A percentile compares a stretch with the other conserved stretches of the same genome.
Evolutionary conservation across 768 basidiomycete genomes (phyloP).

Genomic region (Hirschioporus abietinus): DNA sequence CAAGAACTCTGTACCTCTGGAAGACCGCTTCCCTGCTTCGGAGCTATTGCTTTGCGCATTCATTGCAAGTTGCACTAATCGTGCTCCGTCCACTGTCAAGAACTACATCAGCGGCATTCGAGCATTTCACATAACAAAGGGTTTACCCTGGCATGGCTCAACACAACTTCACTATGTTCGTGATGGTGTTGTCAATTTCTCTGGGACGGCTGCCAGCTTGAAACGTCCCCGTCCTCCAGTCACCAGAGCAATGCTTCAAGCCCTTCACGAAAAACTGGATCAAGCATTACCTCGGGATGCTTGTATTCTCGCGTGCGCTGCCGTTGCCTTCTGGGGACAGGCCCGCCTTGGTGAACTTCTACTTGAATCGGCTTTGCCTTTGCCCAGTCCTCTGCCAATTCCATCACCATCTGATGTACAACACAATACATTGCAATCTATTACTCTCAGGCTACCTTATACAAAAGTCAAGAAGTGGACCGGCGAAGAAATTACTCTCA

Average conservation of each 20-base stretch:
- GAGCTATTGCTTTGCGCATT: slow-evolving; percentile 27
- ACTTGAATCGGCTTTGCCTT: slow-evolving; percentile 2
- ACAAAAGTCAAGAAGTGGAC: not conserved
- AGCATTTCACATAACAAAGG: not conserved
- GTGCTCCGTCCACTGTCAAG: slow-evolving; percentile 16
- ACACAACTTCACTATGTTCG: slow-evolving; percentile 17
- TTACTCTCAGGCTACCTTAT: not conserved
- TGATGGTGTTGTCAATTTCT: slow-evolving; percentile 19
- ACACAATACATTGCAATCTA: not conserved
- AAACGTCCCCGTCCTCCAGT: slow-evolving; percentile 19
- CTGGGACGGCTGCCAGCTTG: slow-evolving; percentile 16
- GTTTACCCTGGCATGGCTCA: not conserved
- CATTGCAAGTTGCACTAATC: slow-evolving; percentile 16
- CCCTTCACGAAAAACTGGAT: slow-evolving; percentile 17
- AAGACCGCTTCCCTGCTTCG: slow-evolving; percentile 18
- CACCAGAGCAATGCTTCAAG: slow-evolving; percentile 15
- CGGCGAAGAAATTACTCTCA: not conserved
- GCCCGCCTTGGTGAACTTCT: slow-evolving; percentile 28
- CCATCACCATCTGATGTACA: not conserved
- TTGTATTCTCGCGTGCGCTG: slow-evolving; percentile 20
- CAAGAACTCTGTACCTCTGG: slow-evolving; percentile 11
- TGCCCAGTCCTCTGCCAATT: not conserved
- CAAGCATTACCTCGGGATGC: slow-evolving; percentile 18
- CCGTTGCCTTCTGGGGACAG: slow-evolving; percentile 29
- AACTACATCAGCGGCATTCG: slow-evolving; percentile 18